phyloP scores from a whole-genome alignment of 2,329 filamentous ascomycete genomes.

The Diaporthe amygdali region DNA sequence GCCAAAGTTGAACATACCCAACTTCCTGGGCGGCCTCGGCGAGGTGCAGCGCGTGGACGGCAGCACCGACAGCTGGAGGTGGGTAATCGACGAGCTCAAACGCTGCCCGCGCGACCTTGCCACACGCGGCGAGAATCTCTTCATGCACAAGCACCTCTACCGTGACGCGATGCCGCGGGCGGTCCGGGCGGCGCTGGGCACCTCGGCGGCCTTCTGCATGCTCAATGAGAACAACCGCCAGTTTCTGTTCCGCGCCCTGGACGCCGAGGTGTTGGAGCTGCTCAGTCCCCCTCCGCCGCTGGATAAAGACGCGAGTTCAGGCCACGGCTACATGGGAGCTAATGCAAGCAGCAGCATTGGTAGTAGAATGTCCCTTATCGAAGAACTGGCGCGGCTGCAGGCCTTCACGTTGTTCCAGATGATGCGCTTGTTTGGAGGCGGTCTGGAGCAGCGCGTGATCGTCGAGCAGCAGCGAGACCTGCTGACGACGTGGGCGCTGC shows the following conservation, averaged over 20 bases:
- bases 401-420: conserved; percentile 22
- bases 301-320: background rate
- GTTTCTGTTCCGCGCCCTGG: conserved; percentile 14
- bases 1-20: background rate
- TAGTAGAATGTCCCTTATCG: background rate
- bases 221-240: conserved; percentile 3
- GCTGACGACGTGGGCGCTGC: conserved; percentile 11
- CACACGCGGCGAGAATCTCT: conserved; percentile 3
- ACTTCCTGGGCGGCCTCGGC: background rate
- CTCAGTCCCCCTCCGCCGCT: background rate
- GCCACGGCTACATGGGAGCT: too few relatives aligned
- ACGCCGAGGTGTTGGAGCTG: conserved; percentile 13
- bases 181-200: conserved; percentile 16
- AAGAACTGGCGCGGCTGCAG: conserved; percentile 18
- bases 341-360: background rate
- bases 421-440: conserved; percentile 19
- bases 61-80: conserved; percentile 3
- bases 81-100: conserved; percentile 11
- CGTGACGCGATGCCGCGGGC: background rate
- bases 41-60: background rate
- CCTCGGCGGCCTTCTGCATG: conserved; percentile 5
- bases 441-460: conserved; percentile 16
- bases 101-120: conserved; percentile 7
- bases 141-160: conserved; percentile 19
- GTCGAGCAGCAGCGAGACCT: conserved; percentile 18